Conservation (phyloP, 2,329 filamentous ascomycete species). For the Rasamsonia emersonii region DNA sequence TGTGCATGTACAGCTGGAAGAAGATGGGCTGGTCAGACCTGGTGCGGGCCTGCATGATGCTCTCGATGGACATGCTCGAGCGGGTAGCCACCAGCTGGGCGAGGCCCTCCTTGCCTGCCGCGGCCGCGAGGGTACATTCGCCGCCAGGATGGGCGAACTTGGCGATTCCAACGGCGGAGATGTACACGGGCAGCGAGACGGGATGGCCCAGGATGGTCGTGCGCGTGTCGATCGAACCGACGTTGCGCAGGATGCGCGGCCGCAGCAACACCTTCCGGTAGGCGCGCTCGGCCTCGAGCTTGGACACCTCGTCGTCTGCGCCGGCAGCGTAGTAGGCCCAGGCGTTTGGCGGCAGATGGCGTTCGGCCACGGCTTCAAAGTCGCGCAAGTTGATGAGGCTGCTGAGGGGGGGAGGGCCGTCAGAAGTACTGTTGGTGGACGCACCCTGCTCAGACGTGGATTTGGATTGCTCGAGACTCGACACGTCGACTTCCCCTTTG, state of each 20-base stretch:
- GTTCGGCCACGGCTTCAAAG: slow-evolving; percentile 28
- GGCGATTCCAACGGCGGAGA: slow-evolving; percentile 35
- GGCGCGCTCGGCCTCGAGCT: slow-evolving; percentile 32
- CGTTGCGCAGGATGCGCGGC: slow-evolving; percentile 37
- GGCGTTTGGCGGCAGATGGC: slow-evolving; percentile 19
- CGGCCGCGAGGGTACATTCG: slow-evolving; percentile 34
- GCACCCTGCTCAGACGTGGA: neutral
- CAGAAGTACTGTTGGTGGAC: neutral
- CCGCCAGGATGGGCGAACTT: slow-evolving; percentile 37
- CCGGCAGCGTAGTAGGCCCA: slow-evolving; percentile 41
- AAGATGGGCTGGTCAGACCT: slow-evolving; percentile 19
- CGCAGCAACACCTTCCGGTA: slow-evolving; percentile 40
- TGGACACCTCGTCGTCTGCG: slow-evolving; percentile 43
- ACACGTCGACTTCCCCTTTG: slow-evolving; percentile 12
- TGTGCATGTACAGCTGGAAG: slow-evolving; percentile 33
- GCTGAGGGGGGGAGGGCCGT: slow-evolving; percentile 18
- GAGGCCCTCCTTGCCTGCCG: slow-evolving; percentile 28
- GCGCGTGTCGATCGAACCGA: slow-evolving; percentile 28
- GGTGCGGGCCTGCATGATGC: slow-evolving; percentile 22
- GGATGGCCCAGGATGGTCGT: slow-evolving; percentile 23
- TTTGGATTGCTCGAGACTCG: slow-evolving; percentile 13
- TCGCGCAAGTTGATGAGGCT: slow-evolving; percentile 29
- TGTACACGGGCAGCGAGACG: slow-evolving; percentile 32
- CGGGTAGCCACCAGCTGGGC: slow-evolving; percentile 31
- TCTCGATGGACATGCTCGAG: slow-evolving; percentile 33